Evolutionary conservation across 176 grass and related monocot genomes (phyloP).

Genomic region (Oryza punctata): DNA sequence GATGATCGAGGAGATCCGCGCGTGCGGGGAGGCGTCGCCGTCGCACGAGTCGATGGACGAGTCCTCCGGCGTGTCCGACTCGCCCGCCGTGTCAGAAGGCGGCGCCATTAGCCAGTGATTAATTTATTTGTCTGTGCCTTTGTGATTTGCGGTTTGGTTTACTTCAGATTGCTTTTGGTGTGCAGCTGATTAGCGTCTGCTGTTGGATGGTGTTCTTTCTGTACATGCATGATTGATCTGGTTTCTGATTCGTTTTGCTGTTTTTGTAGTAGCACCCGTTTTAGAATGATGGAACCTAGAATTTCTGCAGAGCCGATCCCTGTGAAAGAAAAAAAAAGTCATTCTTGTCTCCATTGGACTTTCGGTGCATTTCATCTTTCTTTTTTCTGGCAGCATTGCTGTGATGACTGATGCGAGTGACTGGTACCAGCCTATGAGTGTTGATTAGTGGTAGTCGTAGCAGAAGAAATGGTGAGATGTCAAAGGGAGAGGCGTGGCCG

Average conservation of each 20-base stretch:
- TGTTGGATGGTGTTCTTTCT: conserved; percentile 22
- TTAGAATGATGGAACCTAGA: not conserved
- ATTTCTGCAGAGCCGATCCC: not conserved
- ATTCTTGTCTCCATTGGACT: not conserved
- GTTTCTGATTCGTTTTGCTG: not conserved
- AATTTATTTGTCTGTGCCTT: not conserved
- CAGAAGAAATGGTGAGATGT: not conserved
- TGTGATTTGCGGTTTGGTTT: not conserved
- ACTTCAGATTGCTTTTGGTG: not conserved
- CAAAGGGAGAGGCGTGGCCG: too few species aligned
- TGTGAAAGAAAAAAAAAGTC: not conserved
- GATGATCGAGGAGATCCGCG: conserved; percentile 89
- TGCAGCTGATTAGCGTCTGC: not conserved
- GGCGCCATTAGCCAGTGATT: conserved; percentile 59
- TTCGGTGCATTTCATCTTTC: not conserved
- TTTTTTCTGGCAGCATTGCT: not conserved
- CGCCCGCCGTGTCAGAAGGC: conserved; percentile 45
- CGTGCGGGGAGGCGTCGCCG: conserved; percentile 55
- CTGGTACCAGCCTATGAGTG: not conserved
- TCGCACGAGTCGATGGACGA: conserved; percentile 77
- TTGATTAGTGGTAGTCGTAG: not conserved
- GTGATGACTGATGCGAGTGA: too few species aligned
- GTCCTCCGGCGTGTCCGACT: conserved; percentile 66
- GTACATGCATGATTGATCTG: not conserved
- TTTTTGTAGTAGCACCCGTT: not conserved